These are phyloP conservation scores for Parastagonospora nodorum DNA, from an alignment of 2,329 filamentous ascomycete species.

Conservation along the genomic window DNA sequence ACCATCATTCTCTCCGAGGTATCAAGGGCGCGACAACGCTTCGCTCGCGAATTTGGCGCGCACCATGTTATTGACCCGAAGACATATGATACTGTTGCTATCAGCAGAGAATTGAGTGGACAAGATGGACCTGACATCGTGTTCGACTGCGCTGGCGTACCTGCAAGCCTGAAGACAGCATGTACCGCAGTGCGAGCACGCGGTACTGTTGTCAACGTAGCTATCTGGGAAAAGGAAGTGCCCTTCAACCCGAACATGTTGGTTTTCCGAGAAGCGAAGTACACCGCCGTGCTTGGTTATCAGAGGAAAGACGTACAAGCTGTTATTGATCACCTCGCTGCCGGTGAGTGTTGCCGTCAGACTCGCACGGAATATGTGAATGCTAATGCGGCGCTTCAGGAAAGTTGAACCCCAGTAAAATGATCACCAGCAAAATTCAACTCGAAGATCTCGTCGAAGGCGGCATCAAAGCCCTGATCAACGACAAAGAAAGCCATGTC, in stretches of 20 bases:
- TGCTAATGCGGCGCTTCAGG: constrained; percentile 39
- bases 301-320: constrained; percentile 60
- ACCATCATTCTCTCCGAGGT: constrained; percentile 65
- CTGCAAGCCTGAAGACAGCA: constrained; percentile 51
- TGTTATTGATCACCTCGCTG: constrained; percentile 59
- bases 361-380: neutral
- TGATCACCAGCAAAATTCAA: constrained; percentile 66
- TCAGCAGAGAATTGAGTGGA: constrained; percentile 54
- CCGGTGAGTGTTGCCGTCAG: constrained; percentile 28
- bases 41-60: constrained; percentile 61
- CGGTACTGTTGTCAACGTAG: constrained; percentile 67
- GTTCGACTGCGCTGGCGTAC: constrained; percentile 67
- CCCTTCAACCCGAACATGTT: constrained; percentile 60
- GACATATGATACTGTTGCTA: constrained; percentile 55
- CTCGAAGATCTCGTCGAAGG: constrained; percentile 62
- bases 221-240: constrained; percentile 65
- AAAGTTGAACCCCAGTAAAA: constrained; percentile 57
- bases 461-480: constrained; percentile 62
- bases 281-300: constrained; percentile 57
- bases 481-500: constrained; percentile 66
- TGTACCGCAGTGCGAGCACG: constrained; percentile 56
- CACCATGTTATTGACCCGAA: constrained; percentile 59
- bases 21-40: constrained; percentile 55
- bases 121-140: constrained; percentile 61
- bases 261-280: constrained; percentile 59